Base-by-base conservation (phyloP, 140 eudicot species). In the Bidens hawaiensis region DNA sequence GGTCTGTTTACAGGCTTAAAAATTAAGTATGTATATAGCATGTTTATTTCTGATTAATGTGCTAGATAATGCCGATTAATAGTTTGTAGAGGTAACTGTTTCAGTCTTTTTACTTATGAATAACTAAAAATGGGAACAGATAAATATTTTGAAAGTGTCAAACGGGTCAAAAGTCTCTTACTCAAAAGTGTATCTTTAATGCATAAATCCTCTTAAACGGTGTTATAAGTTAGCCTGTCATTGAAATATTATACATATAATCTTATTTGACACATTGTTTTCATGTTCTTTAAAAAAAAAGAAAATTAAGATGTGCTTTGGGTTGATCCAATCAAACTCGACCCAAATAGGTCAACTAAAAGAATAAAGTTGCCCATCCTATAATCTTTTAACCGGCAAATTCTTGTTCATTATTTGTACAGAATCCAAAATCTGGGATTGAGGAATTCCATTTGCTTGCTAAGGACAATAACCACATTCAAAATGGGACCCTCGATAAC, bases 371-470 rank as follows among this genome's bases (percentile, higher is more conserved):
- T 13, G 24, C 16, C 51, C 27, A 61, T 52, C 34, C 22, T 33
- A 34, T 34, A 18, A 23, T 62, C 17, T 38, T 40, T 36, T 27
- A 28, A 24, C 41, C 12, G 3, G 45, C 14, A 1, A 52, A 21
- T 57, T 54, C 58, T 59, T 23, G 38, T 56, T 51, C 61, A 15
- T 51, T 14, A 40, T 5, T 66, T 49, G 3, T 75, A 67, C 60
- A 84, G 98, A 75, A 72, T 62, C 83, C 71, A 52, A 82, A 74
- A 64, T 31, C 76, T 16, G 84, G 75, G 67, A 26, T 58, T 27
- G 94, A 73, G 71, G 82, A 76, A 43, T 65, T 40, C 13, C 69
- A 61, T 58, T 34, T 71, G 69, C 57, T 69, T 62, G 67, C 78
- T 67, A 74, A 68, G 48, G 63, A 78, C n/a, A n/a, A n/a, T 28